phyloP scores from a whole-genome alignment of 371 early-diverging fungal species.

The Mucor indicus region DNA sequence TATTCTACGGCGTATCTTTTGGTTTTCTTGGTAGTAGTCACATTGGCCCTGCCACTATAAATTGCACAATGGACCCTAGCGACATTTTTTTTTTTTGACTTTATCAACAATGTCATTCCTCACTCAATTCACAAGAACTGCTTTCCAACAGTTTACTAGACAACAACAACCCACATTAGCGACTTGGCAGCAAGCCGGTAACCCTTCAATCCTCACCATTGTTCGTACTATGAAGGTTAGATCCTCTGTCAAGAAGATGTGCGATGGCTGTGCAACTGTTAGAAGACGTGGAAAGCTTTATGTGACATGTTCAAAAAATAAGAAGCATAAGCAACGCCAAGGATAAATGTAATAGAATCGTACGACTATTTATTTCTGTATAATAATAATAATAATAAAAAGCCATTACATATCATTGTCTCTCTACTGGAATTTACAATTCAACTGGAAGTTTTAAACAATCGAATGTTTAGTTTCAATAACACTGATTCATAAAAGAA shows the following conservation, averaged over 20 bases:
- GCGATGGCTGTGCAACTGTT: slow-evolving; percentile 77
- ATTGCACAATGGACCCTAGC: too few relatives aligned
- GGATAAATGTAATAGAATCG: slow-evolving; percentile 47
- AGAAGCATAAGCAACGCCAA: slow-evolving; percentile 85
- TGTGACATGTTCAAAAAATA: slow-evolving; percentile 77
- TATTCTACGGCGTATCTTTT: too few relatives aligned
- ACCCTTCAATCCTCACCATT: slow-evolving; percentile 30
- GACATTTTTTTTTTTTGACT: neutral
- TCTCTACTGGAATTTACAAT: too few relatives aligned
- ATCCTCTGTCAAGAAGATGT: slow-evolving; percentile 79
- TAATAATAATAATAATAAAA: too few relatives aligned
- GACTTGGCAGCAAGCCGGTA: slow-evolving; percentile 15
- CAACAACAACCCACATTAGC: slow-evolving; percentile 17
- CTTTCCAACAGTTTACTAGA: slow-evolving; percentile 31
- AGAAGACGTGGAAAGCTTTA: slow-evolving; percentile 75
- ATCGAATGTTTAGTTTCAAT: too few relatives aligned
- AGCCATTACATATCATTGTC: too few relatives aligned
- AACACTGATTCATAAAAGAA: too few relatives aligned
- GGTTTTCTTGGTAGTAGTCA: too few relatives aligned
- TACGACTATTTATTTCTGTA: too few relatives aligned
- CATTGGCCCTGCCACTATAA: too few relatives aligned
- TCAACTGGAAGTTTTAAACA: too few relatives aligned
- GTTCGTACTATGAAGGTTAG: slow-evolving; percentile 82
- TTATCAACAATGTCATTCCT: slow-evolving; percentile 30
- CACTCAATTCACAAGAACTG: slow-evolving; percentile 25